Evolutionary conservation across 139 green algal genomes (phyloP), one percentile per base, ranked within the genome.

Genomic region (Dunaliella primolecta): DNA sequence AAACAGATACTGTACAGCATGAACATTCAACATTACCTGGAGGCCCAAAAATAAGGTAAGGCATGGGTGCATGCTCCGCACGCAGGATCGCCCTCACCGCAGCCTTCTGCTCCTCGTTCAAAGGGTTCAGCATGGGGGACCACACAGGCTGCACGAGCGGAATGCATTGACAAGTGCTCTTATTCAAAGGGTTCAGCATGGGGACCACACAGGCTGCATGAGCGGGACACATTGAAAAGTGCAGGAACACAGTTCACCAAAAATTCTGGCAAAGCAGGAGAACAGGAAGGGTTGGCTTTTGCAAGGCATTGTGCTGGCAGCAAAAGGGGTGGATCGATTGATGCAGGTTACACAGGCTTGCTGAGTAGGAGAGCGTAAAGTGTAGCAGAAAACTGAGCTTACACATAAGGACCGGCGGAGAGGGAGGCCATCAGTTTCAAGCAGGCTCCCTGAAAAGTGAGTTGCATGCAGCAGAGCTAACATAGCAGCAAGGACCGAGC

Each of bases 11-110:
- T 57, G 84, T 88, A 86, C 36, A 37, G 75, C 91, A 94, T 89
- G 91, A 95, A 91, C 94, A 91, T 90, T 90, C 87, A 77, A 92
- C 84, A 81, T 78, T 95, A 89, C 89, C 89, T 29, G 86, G 89
- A 33, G 86, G 89, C n/a, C 86, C 89, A 75, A 87, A 92, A 70
- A 92, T 88, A 35, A 92, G 75, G 85, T 88, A 92, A 3, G 89
- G 86, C 86, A 88, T 77, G n/a, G 82, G 83, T 0, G 78, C 80
- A 71, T 89, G 79, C 1, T 37, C 84, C 3, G 84, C 85, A 15
- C 33, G 11, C 75, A 90, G 35, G 27, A 90, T 86, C 33, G 84
- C 81, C 2, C 37, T 80, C 3, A 80, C 75, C 21, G 86, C 88
- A 35, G 70, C 25, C 30, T 76, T 75, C 86, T 92, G 88, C 82